A percentile compares a stretch with the other conserved stretches of the same genome.
Conservation (phyloP, 495 filamentous ascomycete genomes). For the Tetracladium setigerum region DNA sequence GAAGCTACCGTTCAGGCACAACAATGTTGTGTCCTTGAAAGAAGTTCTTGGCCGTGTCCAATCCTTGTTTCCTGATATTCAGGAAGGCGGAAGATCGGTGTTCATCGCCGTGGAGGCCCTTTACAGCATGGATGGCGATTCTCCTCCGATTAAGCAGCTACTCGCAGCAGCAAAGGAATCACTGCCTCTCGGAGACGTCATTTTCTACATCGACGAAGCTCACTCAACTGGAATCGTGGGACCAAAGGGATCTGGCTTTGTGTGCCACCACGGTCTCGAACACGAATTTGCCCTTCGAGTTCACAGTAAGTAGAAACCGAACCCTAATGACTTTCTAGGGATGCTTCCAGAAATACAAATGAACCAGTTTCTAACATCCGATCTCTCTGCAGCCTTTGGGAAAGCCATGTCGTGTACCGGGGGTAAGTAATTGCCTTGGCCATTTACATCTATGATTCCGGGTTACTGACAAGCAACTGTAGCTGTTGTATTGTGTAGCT, state of each 20-base stretch:
- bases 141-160: slow-evolving; percentile 50
- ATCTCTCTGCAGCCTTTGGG: slow-evolving; percentile 55
- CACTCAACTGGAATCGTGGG: slow-evolving; percentile 56
- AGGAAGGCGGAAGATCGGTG: slow-evolving; percentile 22
- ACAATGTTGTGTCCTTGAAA: slow-evolving; percentile 36
- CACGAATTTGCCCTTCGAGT: slow-evolving; percentile 47
- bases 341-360: no score
- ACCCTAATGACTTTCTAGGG: not conserved
- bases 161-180: slow-evolving; percentile 41
- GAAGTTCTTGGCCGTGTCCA: no score
- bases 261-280: slow-evolving; percentile 50
- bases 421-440: slow-evolving; percentile 32
- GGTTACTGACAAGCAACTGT: not conserved
- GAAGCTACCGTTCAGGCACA: slow-evolving; percentile 46
- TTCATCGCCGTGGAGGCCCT: slow-evolving; percentile 54
- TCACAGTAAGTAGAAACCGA: slow-evolving; percentile 26
- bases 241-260: slow-evolving; percentile 44
- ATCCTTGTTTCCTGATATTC: no score
- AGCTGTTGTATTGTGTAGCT: slow-evolving; percentile 31
- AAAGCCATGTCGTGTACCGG: slow-evolving; percentile 55
- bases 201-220: slow-evolving; percentile 60
- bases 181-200: slow-evolving; percentile 42
- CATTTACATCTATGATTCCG: not conserved
- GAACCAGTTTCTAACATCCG: no score
- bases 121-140: slow-evolving; percentile 66